A percentile compares a stretch with the other conserved stretches of the same genome.
Evolutionary conservation across 495 filamentous ascomycete species (phyloP).

Genomic region (Aspergillus asperescens): DNA sequence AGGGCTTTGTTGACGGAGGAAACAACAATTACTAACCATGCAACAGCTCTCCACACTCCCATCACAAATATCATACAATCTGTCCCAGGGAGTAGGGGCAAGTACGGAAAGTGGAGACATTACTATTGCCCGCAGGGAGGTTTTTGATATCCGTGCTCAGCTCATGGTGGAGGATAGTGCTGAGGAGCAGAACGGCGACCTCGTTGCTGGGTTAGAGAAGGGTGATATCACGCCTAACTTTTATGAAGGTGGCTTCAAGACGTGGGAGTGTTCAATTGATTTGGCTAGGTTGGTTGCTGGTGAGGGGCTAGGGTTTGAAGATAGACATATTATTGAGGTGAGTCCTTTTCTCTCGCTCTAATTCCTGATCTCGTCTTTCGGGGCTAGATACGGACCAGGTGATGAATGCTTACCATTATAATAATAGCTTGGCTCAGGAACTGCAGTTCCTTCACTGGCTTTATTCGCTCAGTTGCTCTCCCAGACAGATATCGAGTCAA

Average conservation of each 20-base stretch:
- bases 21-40: conserved; percentile 40
- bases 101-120: conserved; percentile 15
- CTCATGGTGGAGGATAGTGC: conserved; percentile 79
- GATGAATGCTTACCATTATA: background rate
- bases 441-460: conserved; percentile 74
- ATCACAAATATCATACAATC: conserved; percentile 70
- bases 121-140: conserved; percentile 72
- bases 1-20: too few species aligned
- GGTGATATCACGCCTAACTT: conserved; percentile 84
- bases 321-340: conserved; percentile 71
- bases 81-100: conserved; percentile 34
- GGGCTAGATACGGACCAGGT: background rate
- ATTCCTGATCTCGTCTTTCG: background rate
- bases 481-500: conserved; percentile 15
- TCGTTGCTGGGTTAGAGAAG: conserved; percentile 58
- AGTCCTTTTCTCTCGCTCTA: conserved; percentile 14
- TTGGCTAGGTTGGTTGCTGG: conserved; percentile 57
- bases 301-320: conserved; percentile 20
- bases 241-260: conserved; percentile 99
- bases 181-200: conserved; percentile 38
- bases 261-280: conserved; percentile 93
- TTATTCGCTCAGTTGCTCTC: conserved; percentile 66
- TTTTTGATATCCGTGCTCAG: conserved; percentile 91
- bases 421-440: conserved; percentile 78
- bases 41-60: conserved; percentile 63